Evolutionary conservation across 208 protist genomes (phyloP).

Genomic region (Tetramitus jugosus): DNA sequence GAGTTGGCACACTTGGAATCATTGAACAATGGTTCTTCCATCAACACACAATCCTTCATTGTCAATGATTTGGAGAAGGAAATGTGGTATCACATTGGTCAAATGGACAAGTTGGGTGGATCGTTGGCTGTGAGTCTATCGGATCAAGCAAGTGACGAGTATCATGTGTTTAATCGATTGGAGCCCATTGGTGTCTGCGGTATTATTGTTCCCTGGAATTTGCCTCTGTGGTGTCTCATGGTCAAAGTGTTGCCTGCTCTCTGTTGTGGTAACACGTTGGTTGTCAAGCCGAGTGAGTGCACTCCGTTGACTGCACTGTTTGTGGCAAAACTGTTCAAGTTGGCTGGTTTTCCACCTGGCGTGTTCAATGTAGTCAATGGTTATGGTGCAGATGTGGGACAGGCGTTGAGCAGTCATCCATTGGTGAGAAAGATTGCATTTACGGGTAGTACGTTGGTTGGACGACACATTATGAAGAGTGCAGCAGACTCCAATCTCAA

Average conservation of each 20-base stretch:
- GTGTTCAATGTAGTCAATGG: slow-evolving; percentile 73
- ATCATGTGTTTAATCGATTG: too few relatives aligned
- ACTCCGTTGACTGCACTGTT: slow-evolving; percentile 66
- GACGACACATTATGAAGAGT: slow-evolving; percentile 54
- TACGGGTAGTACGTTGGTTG: slow-evolving; percentile 68
- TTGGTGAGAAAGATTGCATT: slow-evolving; percentile 76
- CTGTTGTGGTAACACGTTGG: slow-evolving; percentile 62
- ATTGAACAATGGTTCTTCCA: slow-evolving; percentile 76
- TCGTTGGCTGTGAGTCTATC: too few relatives aligned
- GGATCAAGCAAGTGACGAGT: not conserved
- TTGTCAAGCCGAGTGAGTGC: slow-evolving; percentile 75
- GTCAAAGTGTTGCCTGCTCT: slow-evolving; percentile 67
- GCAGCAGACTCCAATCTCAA: slow-evolving; percentile 60
- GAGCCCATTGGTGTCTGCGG: not conserved
- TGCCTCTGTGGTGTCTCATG: not conserved
- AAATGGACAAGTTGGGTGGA: slow-evolving; percentile 78
- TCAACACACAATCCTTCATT: not conserved
- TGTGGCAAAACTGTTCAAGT: slow-evolving; percentile 56
- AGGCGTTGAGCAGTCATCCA: slow-evolving; percentile 48
- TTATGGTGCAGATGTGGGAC: slow-evolving; percentile 59
- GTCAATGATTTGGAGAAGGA: slow-evolving; percentile 39
- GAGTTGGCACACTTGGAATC: slow-evolving; percentile 67
- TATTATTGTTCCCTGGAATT: slow-evolving; percentile 9
- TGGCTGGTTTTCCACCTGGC: slow-evolving; percentile 71
- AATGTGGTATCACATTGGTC: too few relatives aligned